Base-by-base conservation (phyloP, 352 stramenopile species). In the Pythium diclinum region DNA sequence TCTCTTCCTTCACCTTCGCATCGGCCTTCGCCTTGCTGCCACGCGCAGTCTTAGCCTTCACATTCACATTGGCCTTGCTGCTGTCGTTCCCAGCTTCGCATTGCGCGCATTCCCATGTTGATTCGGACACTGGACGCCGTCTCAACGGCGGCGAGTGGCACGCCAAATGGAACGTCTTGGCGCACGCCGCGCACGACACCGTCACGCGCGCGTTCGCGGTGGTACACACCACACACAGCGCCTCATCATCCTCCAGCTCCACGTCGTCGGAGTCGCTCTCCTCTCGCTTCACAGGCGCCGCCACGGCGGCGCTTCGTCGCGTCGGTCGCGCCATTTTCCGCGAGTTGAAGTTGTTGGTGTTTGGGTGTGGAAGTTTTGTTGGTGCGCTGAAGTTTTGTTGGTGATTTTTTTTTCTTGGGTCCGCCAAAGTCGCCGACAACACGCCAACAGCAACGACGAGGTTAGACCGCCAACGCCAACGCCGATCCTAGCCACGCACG, bases 111-210 rank as follows among this genome's bases (percentile, higher is more conserved):
- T 67, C 55, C 84, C 81, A 91, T 1, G 57, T 59, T 32, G 75
- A 68, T 17, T 51, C 70, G 36, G 74, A 49, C 55, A 60, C 62
- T 9, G 81, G 81, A 0, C 78, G 77, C 1, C 80, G 79, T 48
- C 73, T 75, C 42, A 88, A 65, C 40, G 76, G 72, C 52, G 84
- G 84, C 25, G 57, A 56, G n/a, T 80, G 69, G 63, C 84, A 93
- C 13, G 67, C 38, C 64, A 93, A 59, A 38, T 92, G 84, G 65
- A 79, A 89, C 13, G 63, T 38, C 28, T 67, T 63, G 3, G 60
- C 30, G 58, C 84, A 92, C 16, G 16, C 25, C 1, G 65, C 61
- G 58, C 84, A 92, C 17, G 34, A 56, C 19, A 92, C 62, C 14
- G 73, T 69, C 59, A 88, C 77, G 42, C 77, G 77, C 36, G 75